Base-by-base conservation (phyloP, 768 basidiomycete genomes). In the Asterophora parasitica region DNA sequence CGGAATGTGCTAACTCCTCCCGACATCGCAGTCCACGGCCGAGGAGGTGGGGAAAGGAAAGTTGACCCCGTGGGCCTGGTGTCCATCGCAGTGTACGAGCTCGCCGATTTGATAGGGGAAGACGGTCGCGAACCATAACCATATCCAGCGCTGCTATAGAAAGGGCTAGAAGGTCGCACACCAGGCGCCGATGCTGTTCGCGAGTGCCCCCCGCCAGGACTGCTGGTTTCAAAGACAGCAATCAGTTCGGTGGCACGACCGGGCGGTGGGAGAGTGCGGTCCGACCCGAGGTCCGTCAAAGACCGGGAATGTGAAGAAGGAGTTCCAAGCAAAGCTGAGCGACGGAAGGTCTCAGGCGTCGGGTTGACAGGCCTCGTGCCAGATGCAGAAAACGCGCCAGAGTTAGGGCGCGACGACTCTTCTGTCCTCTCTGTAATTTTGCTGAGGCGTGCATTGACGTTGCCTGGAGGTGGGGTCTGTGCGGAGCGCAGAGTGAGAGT, bases 381-480 rank as follows among this genome's bases (percentile, higher is more conserved):
- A 55, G 50, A 58, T 33, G 57, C 52, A 17, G 66, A 67, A 53
- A 69, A 72, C 0, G 71, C 61, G 9, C 69, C 69, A 0, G 80
- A 75, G 5, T 65, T 63, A 0, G 86, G 86, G 23, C 86, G 79
- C 0, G 85, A 70, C 15, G 85, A 68, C 27, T 85, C 80, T 65
- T 92, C 89, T 1, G 85, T 88, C 38, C 74, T 77, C 61, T 92
- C 89, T 3, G 87, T 79, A 50, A 92, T 92, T 2, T 78, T 83
- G 59, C 88, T 91, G 15, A 91, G 71, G 8, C 79, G 77, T 37
- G 63, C 60, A n/a, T 66, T 58, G 3, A 72, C 68, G 46, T 71
- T 68, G 7, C 57, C 50, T 15, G 58, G 53, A 2, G 69, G 68
- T 11, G 67, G 57, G 42, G 61, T 57, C 19, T 67, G 61, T 27